Conservation (phyloP, 2,329 filamentous ascomycete species). For the Coniochaeta ligniaria region DNA sequence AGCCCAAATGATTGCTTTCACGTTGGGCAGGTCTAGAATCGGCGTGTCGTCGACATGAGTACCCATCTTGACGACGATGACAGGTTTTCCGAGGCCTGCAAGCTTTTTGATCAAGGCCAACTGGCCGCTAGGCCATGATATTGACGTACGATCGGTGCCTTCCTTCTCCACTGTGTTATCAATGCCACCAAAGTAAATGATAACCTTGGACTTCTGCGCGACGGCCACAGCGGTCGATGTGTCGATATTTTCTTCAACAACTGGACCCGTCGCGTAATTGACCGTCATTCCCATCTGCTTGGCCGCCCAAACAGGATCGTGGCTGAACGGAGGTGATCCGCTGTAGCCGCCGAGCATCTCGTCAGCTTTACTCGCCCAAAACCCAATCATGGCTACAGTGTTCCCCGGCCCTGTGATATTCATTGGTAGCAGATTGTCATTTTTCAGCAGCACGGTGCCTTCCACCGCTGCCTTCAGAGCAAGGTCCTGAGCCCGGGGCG, state of each 20-base stretch:
- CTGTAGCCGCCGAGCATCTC: conserved; percentile 55
- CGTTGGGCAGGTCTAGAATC: conserved; percentile 35
- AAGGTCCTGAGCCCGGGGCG: conserved; percentile 43
- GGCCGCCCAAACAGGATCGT: conserved; percentile 44
- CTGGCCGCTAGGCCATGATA: conserved; percentile 45
- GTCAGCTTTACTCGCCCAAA: conserved; percentile 49
- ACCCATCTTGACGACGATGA: conserved; percentile 44
- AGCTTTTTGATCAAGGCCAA: conserved; percentile 42
- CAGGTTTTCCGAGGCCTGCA: conserved; percentile 34
- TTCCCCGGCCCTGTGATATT: conserved; percentile 34
- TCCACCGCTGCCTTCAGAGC: conserved; percentile 46
- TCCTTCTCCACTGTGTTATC: conserved; percentile 46
- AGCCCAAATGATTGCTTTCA: conserved; percentile 47
- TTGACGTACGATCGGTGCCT: conserved; percentile 38
- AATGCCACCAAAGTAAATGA: conserved; percentile 49
- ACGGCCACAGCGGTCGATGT: conserved; percentile 8
- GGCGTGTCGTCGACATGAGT: conserved; percentile 43
- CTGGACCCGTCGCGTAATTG: conserved; percentile 30
- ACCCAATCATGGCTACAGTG: conserved; percentile 48
- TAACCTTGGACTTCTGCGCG: conserved; percentile 28
- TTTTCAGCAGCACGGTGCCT: conserved; percentile 45
- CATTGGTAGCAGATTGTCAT: conserved; percentile 30
- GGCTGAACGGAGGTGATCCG: conserved; percentile 47
- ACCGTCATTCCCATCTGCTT: conserved; percentile 31
- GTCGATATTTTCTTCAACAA: conserved; percentile 15